phyloP scores from a whole-genome alignment of 2,329 filamentous ascomycete genomes.

The Saccharata proteae region DNA sequence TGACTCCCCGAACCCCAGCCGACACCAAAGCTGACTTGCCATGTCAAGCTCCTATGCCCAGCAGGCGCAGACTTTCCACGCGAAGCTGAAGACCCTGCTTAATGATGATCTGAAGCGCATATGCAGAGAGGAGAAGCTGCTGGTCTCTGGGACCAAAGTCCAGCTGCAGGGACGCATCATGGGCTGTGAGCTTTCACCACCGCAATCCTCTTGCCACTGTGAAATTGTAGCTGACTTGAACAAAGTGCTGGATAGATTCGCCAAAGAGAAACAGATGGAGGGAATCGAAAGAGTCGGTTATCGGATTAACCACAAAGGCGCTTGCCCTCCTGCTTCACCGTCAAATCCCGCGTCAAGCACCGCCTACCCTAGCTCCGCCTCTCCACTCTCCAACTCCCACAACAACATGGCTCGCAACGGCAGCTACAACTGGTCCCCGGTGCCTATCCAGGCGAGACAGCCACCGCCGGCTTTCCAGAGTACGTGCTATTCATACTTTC shows the following conservation, averaged over 20 bases:
- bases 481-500: not conserved
- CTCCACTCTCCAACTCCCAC: constrained; percentile 14
- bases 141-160: constrained; percentile 74
- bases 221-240: too few relatives aligned
- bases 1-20: not conserved
- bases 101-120: constrained; percentile 63
- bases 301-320: constrained; percentile 29
- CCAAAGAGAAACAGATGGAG: too few relatives aligned
- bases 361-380: constrained; percentile 11
- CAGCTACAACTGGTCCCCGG: constrained; percentile 8
- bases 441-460: constrained; percentile 1
- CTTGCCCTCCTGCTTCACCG: constrained; percentile 17
- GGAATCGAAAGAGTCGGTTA: constrained; percentile 27
- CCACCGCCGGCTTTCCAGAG: constrained; percentile 11
- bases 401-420: constrained; percentile 12
- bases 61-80: constrained; percentile 27
- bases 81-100: constrained; percentile 42
- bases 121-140: constrained; percentile 60
- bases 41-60: constrained; percentile 11
- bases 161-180: constrained; percentile 69
- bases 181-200: constrained; percentile 48
- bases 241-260: too few relatives aligned
- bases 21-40: not conserved
- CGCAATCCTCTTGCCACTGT: constrained; percentile 10
- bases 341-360: constrained; percentile 13